Base-by-base conservation (phyloP, 2,329 filamentous ascomycete species). In the Pestalotiopsis sp. region DNA sequence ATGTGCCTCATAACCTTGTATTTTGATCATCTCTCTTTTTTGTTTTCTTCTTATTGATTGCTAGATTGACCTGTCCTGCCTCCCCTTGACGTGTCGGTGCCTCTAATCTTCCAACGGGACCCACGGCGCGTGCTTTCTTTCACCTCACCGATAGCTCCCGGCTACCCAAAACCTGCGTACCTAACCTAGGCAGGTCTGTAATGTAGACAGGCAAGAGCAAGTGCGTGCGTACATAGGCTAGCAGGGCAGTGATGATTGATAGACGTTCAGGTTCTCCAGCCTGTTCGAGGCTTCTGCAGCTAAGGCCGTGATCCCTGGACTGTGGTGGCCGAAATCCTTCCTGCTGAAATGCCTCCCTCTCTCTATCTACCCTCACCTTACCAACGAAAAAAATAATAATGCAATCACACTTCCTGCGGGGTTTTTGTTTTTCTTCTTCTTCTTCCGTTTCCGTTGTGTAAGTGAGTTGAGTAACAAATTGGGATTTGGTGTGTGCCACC, bases 321-420 rank as follows among this genome's bases (percentile, higher is more conserved):
- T 17, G 17, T 20, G 14, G 25, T n/a, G 13, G 36, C 25, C 36
- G 14, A 31, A 62, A 62, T 62, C 59, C 59, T 39, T 39, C 31
- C 27, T 59, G 17, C 27, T 59, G 20, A 59, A 52, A 27, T 59
- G 57, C 25, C 23, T 59, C 23, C 25, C 13, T 13, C 14, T 20
- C 45, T 52, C 20, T 12, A 52, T 17, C 20, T 52, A 12, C 20
- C 17, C n/a, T 36, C 31, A 36, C 31, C 31, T 36, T 36, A 36
- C 6, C 7, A 9, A 36, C 31, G 7, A 31, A 31, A 52, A 52
- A 17, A 45, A 23, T n/a, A 6, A 52, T 12, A 52, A 36, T 38
- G 59, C 36, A 62, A 36, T 62, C 31, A 62, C 13, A 62, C 13
- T 39, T 62, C 31, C 59, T 62, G 59, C 59, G 59, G 59, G 36